Base-by-base conservation (phyloP, 2,329 filamentous ascomycete species). In the Calonectria pteridis region DNA sequence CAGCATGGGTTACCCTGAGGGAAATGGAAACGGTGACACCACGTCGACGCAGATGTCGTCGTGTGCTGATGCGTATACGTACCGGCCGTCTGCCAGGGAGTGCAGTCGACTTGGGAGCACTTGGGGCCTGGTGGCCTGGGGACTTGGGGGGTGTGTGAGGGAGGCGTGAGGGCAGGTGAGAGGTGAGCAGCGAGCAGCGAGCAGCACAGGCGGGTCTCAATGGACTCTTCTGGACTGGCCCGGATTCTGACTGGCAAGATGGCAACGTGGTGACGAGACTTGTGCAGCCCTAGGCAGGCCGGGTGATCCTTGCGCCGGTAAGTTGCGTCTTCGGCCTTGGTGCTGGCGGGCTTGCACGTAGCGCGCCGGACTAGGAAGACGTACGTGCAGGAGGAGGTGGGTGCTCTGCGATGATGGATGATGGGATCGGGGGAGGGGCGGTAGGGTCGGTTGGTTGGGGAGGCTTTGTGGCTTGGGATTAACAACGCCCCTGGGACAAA, bases 371-470 rank as follows among this genome's bases (percentile, higher is more conserved):
- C 35, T 26, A 63, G 59, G 35, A 63, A n/a, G 31, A 59, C 43
- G 43, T 46, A 43, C 59, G 28, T 69, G 40, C 66, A 59, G 33
- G 35, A 59, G 33, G 35, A 58, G 37, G 53, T 69, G 66, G 66
- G 59, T 63, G 66, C 51, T 37, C 33, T 40, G 46, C 50, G 28
- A 68, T 59, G 67, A 69, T 69, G 43, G 66, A 68, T 59, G 67
- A 69, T 69, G 43, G 66, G 43, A 69, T 69, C 67, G 62, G 67
- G 53, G 67, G 66, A 55, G 65, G 53, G 29, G 67, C 59, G 67
- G 43, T 69, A 53, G 65, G 43, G 28, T 53, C 66, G 51, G 66
- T 68, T 37, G 26, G 66, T 59, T 53, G 50, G 18, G 51, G 64
- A 29, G 33, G 31, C 20, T 63, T 51, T 63, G 67, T 51, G 55